Base-by-base conservation (phyloP, 305 asterid species). In the Vinca major region DNA sequence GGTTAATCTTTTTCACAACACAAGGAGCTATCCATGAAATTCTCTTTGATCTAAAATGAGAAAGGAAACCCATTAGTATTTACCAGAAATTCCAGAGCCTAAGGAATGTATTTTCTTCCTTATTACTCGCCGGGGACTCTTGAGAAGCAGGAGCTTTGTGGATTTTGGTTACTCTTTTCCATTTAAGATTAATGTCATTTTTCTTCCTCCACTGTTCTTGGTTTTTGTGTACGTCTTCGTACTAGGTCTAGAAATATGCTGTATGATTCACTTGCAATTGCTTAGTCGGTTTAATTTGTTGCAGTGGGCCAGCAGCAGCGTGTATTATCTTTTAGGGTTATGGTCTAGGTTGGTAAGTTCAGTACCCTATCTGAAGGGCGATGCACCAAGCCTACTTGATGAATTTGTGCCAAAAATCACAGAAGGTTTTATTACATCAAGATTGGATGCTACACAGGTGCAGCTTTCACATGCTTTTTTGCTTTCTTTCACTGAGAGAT, bases 281-380 rank as follows among this genome's bases (percentile, higher is more conserved):
- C 68, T 78, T 68, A 75, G 71, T 39, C 39, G 11, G 40, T 63
- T 56, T 71, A 45, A n/a, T 36, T 58, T 58, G 55, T 75, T 87
- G 80, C 90, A 94, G 99, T 94, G 99, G 99, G 99, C 97, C 76
- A 94, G 99, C 81, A 84, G 88, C 87, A 94, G 99, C 62, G 96
- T 94, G 65, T 94, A 91, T 85, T 94, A 94, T 80, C 97, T 94
- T 66, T 81, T 94, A 72, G 99, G 99, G 77, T 82, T 94, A 76
- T 94, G 99, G 99, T 94, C 99, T 75, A 85, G 99, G 83, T 78
- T 94, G 86, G 99, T 91, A 77, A 86, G 93, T 69, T 88, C 99
- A 73, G 96, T 91, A 62, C 97, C 97, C 45, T 94, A 89, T 80
- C 81, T 94, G 86, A 94, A 94, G 84, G 92, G 93, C 71, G 99